Conservation (phyloP, 2,329 filamentous ascomycete genomes). For the Phyllosticta citribraziliensis region DNA sequence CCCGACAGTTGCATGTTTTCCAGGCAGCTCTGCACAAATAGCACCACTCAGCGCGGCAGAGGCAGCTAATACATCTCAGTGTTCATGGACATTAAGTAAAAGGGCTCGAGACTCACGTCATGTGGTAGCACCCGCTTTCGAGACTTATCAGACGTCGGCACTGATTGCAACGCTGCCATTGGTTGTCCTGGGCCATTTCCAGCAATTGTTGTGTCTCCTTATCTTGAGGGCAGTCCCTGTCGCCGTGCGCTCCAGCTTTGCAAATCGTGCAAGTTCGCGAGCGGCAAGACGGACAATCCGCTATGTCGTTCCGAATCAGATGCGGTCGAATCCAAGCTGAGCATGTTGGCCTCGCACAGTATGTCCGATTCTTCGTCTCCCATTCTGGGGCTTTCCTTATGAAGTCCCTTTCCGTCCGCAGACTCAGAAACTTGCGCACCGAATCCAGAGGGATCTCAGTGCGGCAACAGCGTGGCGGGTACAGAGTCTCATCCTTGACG, state of each 20-base stretch:
- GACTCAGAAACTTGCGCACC: not conserved
- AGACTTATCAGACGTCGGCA: slow-evolving; percentile 55
- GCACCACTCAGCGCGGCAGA: slow-evolving; percentile 59
- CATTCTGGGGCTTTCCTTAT: slow-evolving; percentile 16
- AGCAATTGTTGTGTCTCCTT: slow-evolving; percentile 36
- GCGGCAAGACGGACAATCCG: not conserved
- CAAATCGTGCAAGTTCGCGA: slow-evolving; percentile 6
- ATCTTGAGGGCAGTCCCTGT: slow-evolving; percentile 5
- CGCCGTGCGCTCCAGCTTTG: not conserved
- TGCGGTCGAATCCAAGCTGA: slow-evolving; percentile 3
- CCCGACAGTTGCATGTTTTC: slow-evolving; percentile 7
- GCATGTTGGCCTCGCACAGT: not conserved
- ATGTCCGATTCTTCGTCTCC: slow-evolving; percentile 14
- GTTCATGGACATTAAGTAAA: not conserved
- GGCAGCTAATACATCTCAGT: slow-evolving; percentile 4
- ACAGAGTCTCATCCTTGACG: slow-evolving; percentile 14
- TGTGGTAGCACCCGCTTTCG: slow-evolving; percentile 51
- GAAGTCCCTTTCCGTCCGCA: slow-evolving; percentile 5
- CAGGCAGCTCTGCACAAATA: slow-evolving; percentile 47
- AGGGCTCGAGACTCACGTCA: slow-evolving; percentile 45
- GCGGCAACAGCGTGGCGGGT: slow-evolving; percentile 18
- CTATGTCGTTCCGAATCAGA: not conserved
- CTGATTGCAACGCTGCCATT: slow-evolving; percentile 58
- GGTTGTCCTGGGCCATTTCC: slow-evolving; percentile 49
- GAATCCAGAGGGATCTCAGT: slow-evolving; percentile 14